Evolutionary conservation across 2,329 filamentous ascomycete genomes (phyloP).

Genomic region (Xylariaceae sp.): DNA sequence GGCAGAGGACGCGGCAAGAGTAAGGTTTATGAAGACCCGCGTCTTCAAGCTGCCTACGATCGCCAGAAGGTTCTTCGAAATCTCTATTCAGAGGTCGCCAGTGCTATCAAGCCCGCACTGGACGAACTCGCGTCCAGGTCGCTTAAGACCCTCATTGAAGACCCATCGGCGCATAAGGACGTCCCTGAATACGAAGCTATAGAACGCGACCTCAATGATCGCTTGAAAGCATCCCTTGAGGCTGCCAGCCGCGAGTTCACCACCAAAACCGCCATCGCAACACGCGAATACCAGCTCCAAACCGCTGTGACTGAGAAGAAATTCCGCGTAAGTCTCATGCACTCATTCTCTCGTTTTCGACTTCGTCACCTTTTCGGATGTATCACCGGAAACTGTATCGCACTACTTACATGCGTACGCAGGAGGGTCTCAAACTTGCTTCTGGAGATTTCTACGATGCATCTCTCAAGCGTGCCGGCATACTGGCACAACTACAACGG

Average conservation of each 20-base stretch:
- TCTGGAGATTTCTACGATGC: slow-evolving; percentile 32
- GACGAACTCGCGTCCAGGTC: slow-evolving; percentile 61
- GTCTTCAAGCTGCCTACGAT: slow-evolving; percentile 55
- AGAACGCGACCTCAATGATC: slow-evolving; percentile 47
- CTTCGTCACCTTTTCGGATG: slow-evolving; percentile 5
- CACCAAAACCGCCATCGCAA: slow-evolving; percentile 32
- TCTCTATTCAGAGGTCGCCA: slow-evolving; percentile 58
- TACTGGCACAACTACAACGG: slow-evolving; percentile 28
- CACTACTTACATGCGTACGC: slow-evolving; percentile 20
- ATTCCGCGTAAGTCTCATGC: slow-evolving; percentile 37
- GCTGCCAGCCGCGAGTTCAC: slow-evolving; percentile 33
- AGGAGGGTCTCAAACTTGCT: slow-evolving; percentile 30
- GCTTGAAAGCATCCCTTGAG: slow-evolving; percentile 33
- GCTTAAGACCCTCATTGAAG: slow-evolving; percentile 53
- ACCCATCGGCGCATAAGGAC: slow-evolving; percentile 50
- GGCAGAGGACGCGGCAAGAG: slow-evolving; percentile 43
- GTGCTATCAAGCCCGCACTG: slow-evolving; percentile 59
- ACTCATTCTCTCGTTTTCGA: slow-evolving; percentile 7
- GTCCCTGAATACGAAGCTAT: slow-evolving; percentile 51
- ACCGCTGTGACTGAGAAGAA: slow-evolving; percentile 39
- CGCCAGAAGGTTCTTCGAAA: slow-evolving; percentile 65
- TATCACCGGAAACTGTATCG: slow-evolving; percentile 5
- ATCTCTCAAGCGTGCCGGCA: slow-evolving; percentile 27
- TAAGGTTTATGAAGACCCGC: slow-evolving; percentile 53
- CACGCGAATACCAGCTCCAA: slow-evolving; percentile 35